phyloP scores from a whole-genome alignment of 306 rosid species.

The Arachis stenosperma region DNA sequence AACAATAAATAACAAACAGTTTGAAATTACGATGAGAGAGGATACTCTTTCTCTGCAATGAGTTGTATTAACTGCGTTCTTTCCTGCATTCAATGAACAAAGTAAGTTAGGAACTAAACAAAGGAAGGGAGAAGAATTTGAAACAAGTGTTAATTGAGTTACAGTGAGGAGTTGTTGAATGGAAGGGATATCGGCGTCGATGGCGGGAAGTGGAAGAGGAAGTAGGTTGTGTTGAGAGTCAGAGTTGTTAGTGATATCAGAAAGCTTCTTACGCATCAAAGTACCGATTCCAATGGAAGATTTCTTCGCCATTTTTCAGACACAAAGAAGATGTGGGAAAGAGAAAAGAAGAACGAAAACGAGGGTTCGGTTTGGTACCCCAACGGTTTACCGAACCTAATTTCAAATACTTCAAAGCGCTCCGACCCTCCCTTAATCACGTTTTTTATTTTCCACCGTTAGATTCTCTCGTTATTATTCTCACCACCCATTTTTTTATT shows the following conservation, averaged over 20 bases:
- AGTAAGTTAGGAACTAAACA: background rate
- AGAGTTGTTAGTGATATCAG: constrained; percentile 67
- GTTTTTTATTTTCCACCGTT: too few species aligned
- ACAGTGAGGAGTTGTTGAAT: constrained; percentile 76
- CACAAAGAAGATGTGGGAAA: background rate
- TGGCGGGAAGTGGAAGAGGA: constrained; percentile 5
- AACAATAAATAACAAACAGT: constrained; percentile 9
- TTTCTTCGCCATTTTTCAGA: constrained; percentile 55
- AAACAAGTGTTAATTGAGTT: background rate
- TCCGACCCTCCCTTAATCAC: background rate
- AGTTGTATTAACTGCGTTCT: constrained; percentile 56
- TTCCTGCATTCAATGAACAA: constrained; percentile 58
- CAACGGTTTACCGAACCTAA: constrained; percentile 24
- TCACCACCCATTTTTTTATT: too few species aligned
- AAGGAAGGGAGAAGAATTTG: background rate
- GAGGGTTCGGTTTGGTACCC: background rate
- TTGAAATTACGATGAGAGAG: constrained; percentile 1
- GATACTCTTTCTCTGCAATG: constrained; percentile 79
- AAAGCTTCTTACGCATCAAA: constrained; percentile 67
- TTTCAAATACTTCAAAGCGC: constrained; percentile 10
- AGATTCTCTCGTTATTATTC: too few species aligned
- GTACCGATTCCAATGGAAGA: constrained; percentile 48
- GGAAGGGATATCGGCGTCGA: constrained; percentile 38
- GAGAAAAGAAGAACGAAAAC: background rate
- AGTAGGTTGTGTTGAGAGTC: background rate